These are phyloP conservation scores for Fonsecaea pugnacius DNA, from an alignment of 2,329 filamentous ascomycete genomes.

Conservation along the genomic window DNA sequence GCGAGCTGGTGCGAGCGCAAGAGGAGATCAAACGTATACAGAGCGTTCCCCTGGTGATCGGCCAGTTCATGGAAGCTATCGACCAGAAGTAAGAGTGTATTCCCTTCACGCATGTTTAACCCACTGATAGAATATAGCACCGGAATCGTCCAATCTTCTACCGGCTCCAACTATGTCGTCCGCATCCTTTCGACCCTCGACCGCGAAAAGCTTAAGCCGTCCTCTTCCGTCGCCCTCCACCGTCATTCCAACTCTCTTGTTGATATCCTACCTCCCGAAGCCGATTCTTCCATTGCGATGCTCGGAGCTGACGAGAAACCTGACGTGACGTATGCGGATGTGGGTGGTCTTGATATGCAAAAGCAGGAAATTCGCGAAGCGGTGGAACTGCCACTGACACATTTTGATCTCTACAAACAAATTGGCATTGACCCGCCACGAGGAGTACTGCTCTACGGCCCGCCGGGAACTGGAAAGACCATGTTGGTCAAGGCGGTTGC, in stretches of 20 bases:
- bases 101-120: not conserved
- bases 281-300: constrained; percentile 98
- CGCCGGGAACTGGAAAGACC: constrained; percentile 93
- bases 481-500: constrained; percentile 98
- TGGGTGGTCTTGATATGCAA: constrained; percentile 98
- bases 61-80: constrained; percentile 99
- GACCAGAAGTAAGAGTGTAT: constrained; percentile 82
- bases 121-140: constrained; percentile 63
- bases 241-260: constrained; percentile 98
- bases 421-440: constrained; percentile 98
- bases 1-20: constrained; percentile 93
- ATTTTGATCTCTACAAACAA: constrained; percentile 98
- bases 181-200: constrained; percentile 97
- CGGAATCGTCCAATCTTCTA: constrained; percentile 97
- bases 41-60: constrained; percentile 95
- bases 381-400: constrained; percentile 92
- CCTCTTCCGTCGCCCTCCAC: constrained; percentile 95
- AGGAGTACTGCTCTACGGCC: constrained; percentile 93
- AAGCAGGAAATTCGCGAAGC: constrained; percentile 99
- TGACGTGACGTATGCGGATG: constrained; percentile 96
- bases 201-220: constrained; percentile 96
- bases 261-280: constrained; percentile 97
- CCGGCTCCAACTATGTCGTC: constrained; percentile 98
- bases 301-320: constrained; percentile 95
- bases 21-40: constrained; percentile 99